A percentile compares a stretch with the other conserved stretches of the same genome.
Evolutionary conservation across 139 green algal species (phyloP).

Genomic region (Coelastrella sp.): DNA sequence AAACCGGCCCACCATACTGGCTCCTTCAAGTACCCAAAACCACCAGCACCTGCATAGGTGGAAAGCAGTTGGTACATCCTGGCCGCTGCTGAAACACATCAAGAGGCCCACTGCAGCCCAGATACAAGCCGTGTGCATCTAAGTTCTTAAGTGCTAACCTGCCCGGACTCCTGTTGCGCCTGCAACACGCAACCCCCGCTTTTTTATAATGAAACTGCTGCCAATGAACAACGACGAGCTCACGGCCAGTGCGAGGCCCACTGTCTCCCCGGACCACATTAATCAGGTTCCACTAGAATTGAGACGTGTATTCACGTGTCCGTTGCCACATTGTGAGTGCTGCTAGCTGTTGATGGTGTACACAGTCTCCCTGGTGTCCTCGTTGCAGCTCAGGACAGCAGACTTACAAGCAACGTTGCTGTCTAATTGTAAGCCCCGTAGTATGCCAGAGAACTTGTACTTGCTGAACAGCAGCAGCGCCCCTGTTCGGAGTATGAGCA

Average conservation of each 20-base stretch:
- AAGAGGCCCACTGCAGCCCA: not conserved
- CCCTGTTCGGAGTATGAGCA: too few species aligned
- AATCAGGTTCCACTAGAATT: not conserved
- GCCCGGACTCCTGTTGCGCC: constrained; percentile 82
- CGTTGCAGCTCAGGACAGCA: too few species aligned
- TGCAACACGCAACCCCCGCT: constrained; percentile 91
- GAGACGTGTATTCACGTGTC: too few species aligned
- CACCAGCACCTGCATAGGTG: constrained; percentile 83
- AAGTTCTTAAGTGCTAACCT: constrained; percentile 62
- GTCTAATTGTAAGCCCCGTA: too few species aligned
- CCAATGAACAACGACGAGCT: constrained; percentile 94
- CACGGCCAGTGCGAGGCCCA: constrained; percentile 89
- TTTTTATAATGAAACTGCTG: constrained; percentile 98
- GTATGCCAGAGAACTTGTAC: too few species aligned
- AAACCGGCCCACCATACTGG: constrained; percentile 98
- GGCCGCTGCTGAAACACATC: not conserved
- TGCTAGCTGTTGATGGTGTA: too few species aligned
- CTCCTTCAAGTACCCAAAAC: constrained; percentile 94
- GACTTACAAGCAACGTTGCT: too few species aligned
- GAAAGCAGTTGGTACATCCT: not conserved
- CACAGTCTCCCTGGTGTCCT: too few species aligned
- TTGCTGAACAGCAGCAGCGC: too few species aligned
- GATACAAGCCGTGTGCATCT: not conserved
- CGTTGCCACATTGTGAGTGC: too few species aligned
- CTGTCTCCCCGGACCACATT: constrained; percentile 44